Base-by-base conservation (phyloP, 805 yeast genomes). In the Wickerhamiella occidentalis region DNA sequence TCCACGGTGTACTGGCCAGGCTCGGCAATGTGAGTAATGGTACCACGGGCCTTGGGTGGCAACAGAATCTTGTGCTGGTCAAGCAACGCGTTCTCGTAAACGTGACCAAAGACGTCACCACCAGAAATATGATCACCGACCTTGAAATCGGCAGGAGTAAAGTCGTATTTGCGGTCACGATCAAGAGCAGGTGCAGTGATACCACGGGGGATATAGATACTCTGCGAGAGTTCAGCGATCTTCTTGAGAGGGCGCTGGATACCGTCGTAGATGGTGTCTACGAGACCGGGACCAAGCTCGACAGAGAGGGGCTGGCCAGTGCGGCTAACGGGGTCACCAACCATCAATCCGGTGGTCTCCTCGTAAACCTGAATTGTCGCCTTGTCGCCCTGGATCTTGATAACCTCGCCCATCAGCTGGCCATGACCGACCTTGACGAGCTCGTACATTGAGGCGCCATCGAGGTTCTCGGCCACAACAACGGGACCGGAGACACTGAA, bases 391-490 rank as follows among this genome's bases (percentile, higher is more conserved):
- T 80, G 92, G 58, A 92, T 90, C 75, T 98, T 82, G 68, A 92
- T 92, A 57, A 92, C 96, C 71, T 92, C 99, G 67, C 99, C 99
- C 44, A 92, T 97, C 65, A 92, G 77, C 67, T 77, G 85, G 60
- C 85, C 95, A 68, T 92, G 97, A 59, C 99, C 97, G 56, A 92
- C 98, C 68, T 82, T 87, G 63, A 90, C 99, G 69, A 92, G 76
- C 68, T 92, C 99, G 76, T 92, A 90, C 99, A 92, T 92, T 61
- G 97, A 96, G 78, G 96, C 86, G 55, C 99, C 99, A 70, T 88
- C 85, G 97, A 92, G 87, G 73, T 92, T 83, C 70, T 92, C 97
- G 45, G 98, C 98, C 45, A 92, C 81, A 48, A 92, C 83, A 60
- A 92, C 99, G 23, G 98, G 97, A 62, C 98, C 98, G 18, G 97